Evolutionary conservation across 108 stramenopile species (phyloP).

Genomic region (Nitzschia sp.): DNA sequence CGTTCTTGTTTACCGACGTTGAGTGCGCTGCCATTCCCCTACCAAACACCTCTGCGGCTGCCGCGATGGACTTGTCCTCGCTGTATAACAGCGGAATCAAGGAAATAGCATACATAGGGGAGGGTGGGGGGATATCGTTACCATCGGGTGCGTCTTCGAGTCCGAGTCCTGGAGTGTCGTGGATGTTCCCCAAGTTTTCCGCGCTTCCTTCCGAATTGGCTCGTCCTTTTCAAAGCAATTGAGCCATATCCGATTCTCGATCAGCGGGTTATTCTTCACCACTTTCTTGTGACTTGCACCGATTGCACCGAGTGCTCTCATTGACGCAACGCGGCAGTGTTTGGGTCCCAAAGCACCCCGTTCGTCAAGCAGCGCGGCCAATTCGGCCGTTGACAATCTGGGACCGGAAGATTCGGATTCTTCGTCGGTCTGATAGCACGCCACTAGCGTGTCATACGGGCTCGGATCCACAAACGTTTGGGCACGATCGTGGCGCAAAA

Average conservation of each 20-base stretch:
- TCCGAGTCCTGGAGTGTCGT: conserved; percentile 36
- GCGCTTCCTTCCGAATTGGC: conserved; percentile 59
- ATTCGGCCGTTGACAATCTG: conserved; percentile 62
- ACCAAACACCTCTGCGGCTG: conserved; percentile 72
- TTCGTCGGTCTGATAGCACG: conserved; percentile 60
- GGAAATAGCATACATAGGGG: conserved; percentile 77
- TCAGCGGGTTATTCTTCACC: conserved; percentile 75
- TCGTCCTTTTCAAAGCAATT: conserved; percentile 79
- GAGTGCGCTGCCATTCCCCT: conserved; percentile 68
- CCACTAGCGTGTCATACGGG: conserved; percentile 72
- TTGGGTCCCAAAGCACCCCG: conserved; percentile 74
- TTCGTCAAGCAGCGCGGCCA: conserved; percentile 79
- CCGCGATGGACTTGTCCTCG: conserved; percentile 60
- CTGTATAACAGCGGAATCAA: conserved; percentile 75
- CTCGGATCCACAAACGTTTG: conserved; percentile 82
- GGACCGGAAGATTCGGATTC: conserved; percentile 30
- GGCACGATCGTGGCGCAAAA: conserved; percentile 79
- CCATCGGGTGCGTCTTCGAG: conserved; percentile 3
- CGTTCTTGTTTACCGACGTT: conserved; percentile 56
- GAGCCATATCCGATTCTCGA: conserved; percentile 85
- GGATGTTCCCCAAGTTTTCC: conserved; percentile 65
- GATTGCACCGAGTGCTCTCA: conserved; percentile 73
- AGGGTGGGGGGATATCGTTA: conserved; percentile 57
- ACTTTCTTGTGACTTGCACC: conserved; percentile 57
- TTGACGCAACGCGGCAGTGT: conserved; percentile 71